Evolutionary conservation across 345 rosid species (phyloP).

Genomic region (Aquilaria sinensis): DNA sequence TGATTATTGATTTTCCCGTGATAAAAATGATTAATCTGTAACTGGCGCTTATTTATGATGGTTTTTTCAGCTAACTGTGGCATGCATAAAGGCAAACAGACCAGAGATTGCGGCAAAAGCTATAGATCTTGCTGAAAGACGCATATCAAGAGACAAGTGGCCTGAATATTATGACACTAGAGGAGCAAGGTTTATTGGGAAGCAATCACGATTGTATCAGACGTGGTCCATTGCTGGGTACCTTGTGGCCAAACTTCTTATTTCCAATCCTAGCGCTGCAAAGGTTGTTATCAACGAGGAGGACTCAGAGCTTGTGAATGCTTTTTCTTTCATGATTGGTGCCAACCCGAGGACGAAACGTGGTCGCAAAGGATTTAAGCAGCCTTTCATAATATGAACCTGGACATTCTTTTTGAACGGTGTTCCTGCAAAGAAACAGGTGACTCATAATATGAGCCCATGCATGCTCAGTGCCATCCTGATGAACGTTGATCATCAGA

Average conservation of each 20-base stretch:
- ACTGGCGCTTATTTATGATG: neutral
- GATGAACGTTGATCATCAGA: too few relatives aligned
- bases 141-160: conserved; percentile 71
- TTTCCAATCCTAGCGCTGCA: conserved; percentile 59
- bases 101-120: conserved; percentile 81
- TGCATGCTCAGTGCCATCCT: too few relatives aligned
- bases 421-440: too few relatives aligned
- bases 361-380: conserved; percentile 33
- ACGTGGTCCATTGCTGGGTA: conserved; percentile 95
- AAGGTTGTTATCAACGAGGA: conserved; percentile 59
- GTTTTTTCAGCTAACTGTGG: conserved; percentile 61
- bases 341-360: conserved; percentile 72
- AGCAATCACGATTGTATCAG: conserved; percentile 73
- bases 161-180: conserved; percentile 89
- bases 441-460: too few relatives aligned
- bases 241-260: conserved; percentile 78
- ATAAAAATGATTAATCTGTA: neutral
- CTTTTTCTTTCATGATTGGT: conserved; percentile 59
- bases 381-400: conserved; percentile 48
- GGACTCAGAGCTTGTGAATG: conserved; percentile 58
- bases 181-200: conserved; percentile 77
- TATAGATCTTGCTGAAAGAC: conserved; percentile 61
- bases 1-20: neutral
- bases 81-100: conserved; percentile 85
- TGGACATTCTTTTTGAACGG: neutral